These are phyloP conservation scores for Peronosclerospora sorghi DNA, from an alignment of 352 stramenopile species.

Conservation along the genomic window DNA sequence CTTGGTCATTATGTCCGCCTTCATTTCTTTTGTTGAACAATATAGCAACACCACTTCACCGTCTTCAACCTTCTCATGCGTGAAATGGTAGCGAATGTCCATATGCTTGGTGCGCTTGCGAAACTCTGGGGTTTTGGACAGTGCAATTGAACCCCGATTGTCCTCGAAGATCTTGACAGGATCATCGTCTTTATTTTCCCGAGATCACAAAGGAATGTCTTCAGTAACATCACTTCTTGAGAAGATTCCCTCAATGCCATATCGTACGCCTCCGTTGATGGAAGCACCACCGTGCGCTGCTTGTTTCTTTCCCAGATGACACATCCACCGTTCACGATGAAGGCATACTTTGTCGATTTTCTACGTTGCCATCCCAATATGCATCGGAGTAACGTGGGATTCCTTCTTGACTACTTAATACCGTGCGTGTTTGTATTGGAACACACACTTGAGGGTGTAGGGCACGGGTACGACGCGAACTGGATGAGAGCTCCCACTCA, in stretches of 20 bases:
- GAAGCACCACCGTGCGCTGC: background rate
- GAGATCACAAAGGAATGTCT: background rate
- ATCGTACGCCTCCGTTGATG: background rate
- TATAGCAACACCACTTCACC: background rate
- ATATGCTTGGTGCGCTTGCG: too few relatives aligned
- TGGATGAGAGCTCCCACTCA: conserved; percentile 16
- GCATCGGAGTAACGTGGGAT: background rate
- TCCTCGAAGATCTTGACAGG: background rate
- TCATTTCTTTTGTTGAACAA: background rate
- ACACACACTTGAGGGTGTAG: background rate
- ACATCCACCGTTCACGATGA: conserved; percentile 1
- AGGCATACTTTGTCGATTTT: background rate
- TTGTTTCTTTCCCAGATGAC: conserved; percentile 5
- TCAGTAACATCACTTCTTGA: background rate
- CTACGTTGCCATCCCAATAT: background rate
- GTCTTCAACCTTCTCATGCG: background rate
- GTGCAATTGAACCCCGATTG: too few relatives aligned
- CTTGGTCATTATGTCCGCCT: background rate
- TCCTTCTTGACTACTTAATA: background rate
- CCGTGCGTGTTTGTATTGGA: background rate
- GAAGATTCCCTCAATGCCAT: background rate
- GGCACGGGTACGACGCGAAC: background rate
- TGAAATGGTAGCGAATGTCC: too few relatives aligned
- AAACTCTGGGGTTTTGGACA: too few relatives aligned
- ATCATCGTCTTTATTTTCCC: background rate